These are phyloP conservation scores for Podospora didyma DNA, from an alignment of 495 filamentous ascomycete genomes.

Conservation along the genomic window DNA sequence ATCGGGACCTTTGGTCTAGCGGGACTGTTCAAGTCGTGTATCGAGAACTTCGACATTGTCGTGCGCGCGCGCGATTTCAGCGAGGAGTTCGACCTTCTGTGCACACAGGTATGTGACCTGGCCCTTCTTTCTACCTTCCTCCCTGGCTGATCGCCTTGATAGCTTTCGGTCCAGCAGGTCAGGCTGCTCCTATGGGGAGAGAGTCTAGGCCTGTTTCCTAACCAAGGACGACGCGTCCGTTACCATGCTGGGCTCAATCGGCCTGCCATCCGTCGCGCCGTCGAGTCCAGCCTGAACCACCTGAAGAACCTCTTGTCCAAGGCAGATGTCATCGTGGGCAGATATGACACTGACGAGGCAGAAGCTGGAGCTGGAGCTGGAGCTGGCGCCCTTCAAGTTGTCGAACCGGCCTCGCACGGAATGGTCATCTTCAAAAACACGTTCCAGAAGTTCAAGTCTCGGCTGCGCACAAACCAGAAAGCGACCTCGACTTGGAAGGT, in stretches of 20 bases:
- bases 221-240: background rate
- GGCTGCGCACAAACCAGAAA: slow-evolving; percentile 14
- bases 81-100: slow-evolving; percentile 19
- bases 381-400: background rate
- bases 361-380: too few species aligned
- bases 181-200: slow-evolving; percentile 19
- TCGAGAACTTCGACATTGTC: slow-evolving; percentile 13
- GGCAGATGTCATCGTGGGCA: background rate
- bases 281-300: background rate
- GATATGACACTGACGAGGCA: background rate
- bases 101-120: slow-evolving; percentile 7
- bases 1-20: slow-evolving; percentile 1
- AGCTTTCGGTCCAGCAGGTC: slow-evolving; percentile 16
- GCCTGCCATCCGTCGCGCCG: background rate
- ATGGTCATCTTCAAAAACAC: background rate
- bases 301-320: background rate
- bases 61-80: slow-evolving; percentile 1
- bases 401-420: background rate
- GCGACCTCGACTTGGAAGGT: slow-evolving; percentile 9
- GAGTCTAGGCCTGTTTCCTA: slow-evolving; percentile 16
- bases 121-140: background rate
- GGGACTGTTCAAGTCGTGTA: slow-evolving; percentile 1
- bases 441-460: slow-evolving; percentile 3
- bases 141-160: background rate
- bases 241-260: background rate